These are phyloP conservation scores for Backusella westeae DNA, from an alignment of 192 early-diverging fungal genomes.

Conservation along the genomic window DNA sequence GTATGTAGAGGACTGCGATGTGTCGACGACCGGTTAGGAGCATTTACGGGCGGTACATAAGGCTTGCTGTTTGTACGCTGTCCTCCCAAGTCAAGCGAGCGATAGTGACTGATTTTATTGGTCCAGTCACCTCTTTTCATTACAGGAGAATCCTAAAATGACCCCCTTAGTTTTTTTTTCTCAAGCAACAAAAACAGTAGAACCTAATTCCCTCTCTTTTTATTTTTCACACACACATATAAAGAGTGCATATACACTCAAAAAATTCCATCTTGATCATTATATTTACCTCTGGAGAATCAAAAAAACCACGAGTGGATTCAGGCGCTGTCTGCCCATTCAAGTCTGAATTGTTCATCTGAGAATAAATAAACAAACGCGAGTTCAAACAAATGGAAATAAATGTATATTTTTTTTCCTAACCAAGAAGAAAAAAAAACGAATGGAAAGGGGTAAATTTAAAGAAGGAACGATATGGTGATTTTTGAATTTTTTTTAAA, in stretches of 20 bases:
- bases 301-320: slow-evolving; percentile 40
- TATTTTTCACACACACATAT: neutral
- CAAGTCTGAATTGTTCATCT: slow-evolving; percentile 17
- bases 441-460: neutral
- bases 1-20: slow-evolving; percentile 21
- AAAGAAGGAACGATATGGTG: slow-evolving; percentile 12
- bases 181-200: neutral
- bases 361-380: slow-evolving; percentile 4
- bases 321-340: slow-evolving; percentile 42
- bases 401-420: slow-evolving; percentile 1
- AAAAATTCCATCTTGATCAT: neutral
- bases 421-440: slow-evolving; percentile 7
- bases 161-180: neutral
- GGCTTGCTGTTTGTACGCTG: neutral
- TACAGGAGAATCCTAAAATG: slow-evolving; percentile 6
- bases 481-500: neutral
- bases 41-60: neutral
- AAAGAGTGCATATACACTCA: neutral
- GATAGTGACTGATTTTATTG: neutral
- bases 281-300: slow-evolving; percentile 22
- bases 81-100: neutral
- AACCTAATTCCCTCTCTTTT: neutral
- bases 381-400: neutral
- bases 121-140: slow-evolving; percentile 9
- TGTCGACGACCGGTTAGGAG: neutral